Evolutionary conservation across 2,329 filamentous ascomycete species (phyloP).

Genomic region (Colletotrichum trifolii): DNA sequence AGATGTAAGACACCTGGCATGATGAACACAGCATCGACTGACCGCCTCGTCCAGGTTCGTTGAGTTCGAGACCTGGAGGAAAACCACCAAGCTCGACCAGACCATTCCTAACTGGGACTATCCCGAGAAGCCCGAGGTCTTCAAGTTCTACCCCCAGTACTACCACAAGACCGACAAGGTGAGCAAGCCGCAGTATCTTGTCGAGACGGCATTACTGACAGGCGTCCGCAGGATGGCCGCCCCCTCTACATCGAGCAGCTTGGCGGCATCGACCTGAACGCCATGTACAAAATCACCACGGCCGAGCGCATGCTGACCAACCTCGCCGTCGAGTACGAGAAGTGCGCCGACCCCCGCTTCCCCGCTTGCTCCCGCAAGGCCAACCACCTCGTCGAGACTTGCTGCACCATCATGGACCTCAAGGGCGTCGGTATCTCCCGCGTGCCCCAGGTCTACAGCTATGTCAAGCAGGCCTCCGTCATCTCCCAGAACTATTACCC

Average conservation of each 20-base stretch:
- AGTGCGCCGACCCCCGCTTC: constrained; percentile 89
- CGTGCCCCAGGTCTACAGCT: constrained; percentile 85
- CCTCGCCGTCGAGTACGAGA: constrained; percentile 97
- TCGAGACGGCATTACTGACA: too few species aligned
- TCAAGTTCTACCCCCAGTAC: constrained; percentile 96
- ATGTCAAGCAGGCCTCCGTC: constrained; percentile 84
- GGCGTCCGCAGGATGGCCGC: constrained; percentile 79
- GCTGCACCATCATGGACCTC: constrained; percentile 98
- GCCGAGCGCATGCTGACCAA: constrained; percentile 95
- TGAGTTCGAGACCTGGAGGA: constrained; percentile 91
- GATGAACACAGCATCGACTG: background rate
- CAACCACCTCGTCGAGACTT: constrained; percentile 92
- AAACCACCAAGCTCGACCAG: constrained; percentile 85
- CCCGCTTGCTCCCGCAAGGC: constrained; percentile 95
- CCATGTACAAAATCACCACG: constrained; percentile 93
- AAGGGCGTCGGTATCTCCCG: constrained; percentile 91
- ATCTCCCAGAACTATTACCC: constrained; percentile 99
- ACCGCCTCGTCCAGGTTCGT: constrained; percentile 74
- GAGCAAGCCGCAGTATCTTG: constrained; percentile 29
- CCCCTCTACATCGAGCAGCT: constrained; percentile 97
- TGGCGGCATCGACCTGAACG: constrained; percentile 89
- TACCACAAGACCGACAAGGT: constrained; percentile 97
- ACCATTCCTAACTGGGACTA: constrained; percentile 86
- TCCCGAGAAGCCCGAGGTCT: constrained; percentile 83
- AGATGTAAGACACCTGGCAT: constrained; percentile 73